These are phyloP conservation scores for Coemansia sp. DNA, from an alignment of 192 early-diverging fungal species.

Conservation along the genomic window DNA sequence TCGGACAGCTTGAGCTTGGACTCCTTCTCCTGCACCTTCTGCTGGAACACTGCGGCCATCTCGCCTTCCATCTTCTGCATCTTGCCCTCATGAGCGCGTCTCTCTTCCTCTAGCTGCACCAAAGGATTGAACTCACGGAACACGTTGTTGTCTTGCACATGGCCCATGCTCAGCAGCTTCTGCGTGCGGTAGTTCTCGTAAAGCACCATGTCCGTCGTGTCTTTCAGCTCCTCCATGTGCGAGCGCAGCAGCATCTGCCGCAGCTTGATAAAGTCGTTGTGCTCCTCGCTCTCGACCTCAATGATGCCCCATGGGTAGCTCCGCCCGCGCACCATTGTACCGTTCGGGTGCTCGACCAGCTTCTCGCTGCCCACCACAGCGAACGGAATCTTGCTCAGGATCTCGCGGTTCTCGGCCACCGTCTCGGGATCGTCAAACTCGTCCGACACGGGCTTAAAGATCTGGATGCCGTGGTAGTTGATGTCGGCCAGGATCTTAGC, in stretches of 20 bases:
- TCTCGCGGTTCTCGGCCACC: constrained; percentile 77
- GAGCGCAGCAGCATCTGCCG: constrained; percentile 90
- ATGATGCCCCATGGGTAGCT: constrained; percentile 93
- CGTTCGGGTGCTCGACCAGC: constrained; percentile 76
- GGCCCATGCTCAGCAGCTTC: constrained; percentile 84
- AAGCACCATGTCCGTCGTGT: constrained; percentile 84
- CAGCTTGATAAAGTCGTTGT: constrained; percentile 95
- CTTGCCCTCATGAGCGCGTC: constrained; percentile 87
- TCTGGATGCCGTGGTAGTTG: constrained; percentile 78
- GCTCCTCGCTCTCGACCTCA: constrained; percentile 95
- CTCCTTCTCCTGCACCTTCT: constrained; percentile 99
- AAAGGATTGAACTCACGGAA: constrained; percentile 79
- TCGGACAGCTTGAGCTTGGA: constrained; percentile 96
- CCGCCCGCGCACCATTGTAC: constrained; percentile 84
- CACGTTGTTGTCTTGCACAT: constrained; percentile 75
- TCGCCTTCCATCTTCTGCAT: constrained; percentile 98
- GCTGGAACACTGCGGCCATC: constrained; percentile 98
- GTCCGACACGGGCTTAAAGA: constrained; percentile 80
- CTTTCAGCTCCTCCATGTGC: constrained; percentile 97
- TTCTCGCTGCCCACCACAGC: constrained; percentile 92
- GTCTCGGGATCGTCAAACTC: constrained; percentile 83
- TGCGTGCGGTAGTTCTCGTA: constrained; percentile 97
- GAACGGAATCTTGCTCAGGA: constrained; percentile 93
- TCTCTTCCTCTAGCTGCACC: constrained; percentile 88
- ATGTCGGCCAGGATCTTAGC: constrained; percentile 81